phyloP scores from a whole-genome alignment of 805 yeast species.

The Cyberlindnera sargentensis region DNA sequence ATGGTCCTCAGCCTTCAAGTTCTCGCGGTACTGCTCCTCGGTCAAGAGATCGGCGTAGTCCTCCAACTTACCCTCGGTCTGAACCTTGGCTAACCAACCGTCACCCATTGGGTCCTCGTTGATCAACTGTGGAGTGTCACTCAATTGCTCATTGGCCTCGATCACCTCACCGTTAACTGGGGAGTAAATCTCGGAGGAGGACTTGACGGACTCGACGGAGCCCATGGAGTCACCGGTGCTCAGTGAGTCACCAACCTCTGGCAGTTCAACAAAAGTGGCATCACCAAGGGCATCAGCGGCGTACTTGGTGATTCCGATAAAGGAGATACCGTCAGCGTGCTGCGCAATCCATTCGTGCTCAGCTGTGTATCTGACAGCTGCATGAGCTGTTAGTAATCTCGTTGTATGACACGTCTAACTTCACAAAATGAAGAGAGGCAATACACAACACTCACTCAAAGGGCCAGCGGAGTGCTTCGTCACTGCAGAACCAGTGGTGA shows the following conservation, averaged over 20 bases:
- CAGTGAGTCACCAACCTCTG: constrained; percentile 57
- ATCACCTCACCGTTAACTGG: constrained; percentile 76
- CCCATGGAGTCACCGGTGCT: constrained; percentile 80
- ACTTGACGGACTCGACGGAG: constrained; percentile 89
- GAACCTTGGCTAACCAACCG: constrained; percentile 86
- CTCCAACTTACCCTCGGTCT: constrained; percentile 39
- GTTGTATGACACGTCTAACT: not conserved
- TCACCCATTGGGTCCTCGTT: constrained; percentile 89
- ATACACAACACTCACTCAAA: not conserved
- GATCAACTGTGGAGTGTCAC: constrained; percentile 66
- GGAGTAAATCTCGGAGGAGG: constrained; percentile 86
- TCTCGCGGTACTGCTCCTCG: constrained; percentile 36
- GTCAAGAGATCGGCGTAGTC: constrained; percentile 53
- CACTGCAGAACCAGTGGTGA: constrained; percentile 18
- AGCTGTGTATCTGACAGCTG: constrained; percentile 56
- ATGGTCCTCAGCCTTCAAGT: constrained; percentile 18
- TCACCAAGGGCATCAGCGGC: constrained; percentile 97
- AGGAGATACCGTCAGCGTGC: constrained; percentile 75
- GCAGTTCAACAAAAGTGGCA: constrained; percentile 89
- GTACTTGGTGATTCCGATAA: constrained; percentile 88
- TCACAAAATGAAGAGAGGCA: no score
- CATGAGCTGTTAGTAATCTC: constrained; percentile 4
- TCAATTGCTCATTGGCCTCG: constrained; percentile 63
- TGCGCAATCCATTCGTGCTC: constrained; percentile 96
- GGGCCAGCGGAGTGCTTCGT: constrained; percentile 12